Evolutionary conservation across 2,329 filamentous ascomycete genomes (phyloP).

Genomic region (Domatiomyces catenatus): DNA sequence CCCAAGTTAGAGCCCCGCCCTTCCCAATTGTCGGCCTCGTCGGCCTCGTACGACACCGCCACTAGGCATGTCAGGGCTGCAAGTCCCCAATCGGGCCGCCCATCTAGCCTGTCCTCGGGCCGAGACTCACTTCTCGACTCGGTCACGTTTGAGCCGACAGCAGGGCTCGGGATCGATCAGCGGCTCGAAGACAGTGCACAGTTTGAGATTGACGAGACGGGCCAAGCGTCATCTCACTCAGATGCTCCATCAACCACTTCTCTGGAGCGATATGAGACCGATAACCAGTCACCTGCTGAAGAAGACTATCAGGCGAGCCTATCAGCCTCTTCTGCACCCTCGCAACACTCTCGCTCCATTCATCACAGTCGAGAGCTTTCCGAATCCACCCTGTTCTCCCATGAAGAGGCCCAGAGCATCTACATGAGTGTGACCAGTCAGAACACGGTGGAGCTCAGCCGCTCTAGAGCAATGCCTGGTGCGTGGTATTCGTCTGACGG

Average conservation of each 20-base stretch:
- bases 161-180: background rate
- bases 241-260: background rate
- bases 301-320: background rate
- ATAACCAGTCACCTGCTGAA: background rate
- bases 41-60: background rate
- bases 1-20: constrained; percentile 6
- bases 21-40: background rate
- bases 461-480: constrained; percentile 8
- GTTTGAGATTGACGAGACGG: background rate
- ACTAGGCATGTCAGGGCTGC: background rate
- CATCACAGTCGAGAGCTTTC: constrained; percentile 23
- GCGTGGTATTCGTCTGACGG: constrained; percentile 7
- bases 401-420: constrained; percentile 36
- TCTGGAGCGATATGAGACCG: background rate
- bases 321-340: background rate
- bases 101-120: background rate
- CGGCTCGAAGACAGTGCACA: background rate
- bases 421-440: constrained; percentile 42
- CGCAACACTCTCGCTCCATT: background rate
- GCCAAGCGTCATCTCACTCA: background rate
- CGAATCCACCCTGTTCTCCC: constrained; percentile 32
- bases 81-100: background rate
- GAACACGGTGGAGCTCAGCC: constrained; percentile 18
- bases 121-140: background rate
- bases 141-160: background rate